Percentiles rank a stretch among this genome's conserved stretches.
These are phyloP conservation scores for Sporothrix sp. DNA, from an alignment of 2,329 filamentous ascomycete genomes.

Conservation along the genomic window DNA sequence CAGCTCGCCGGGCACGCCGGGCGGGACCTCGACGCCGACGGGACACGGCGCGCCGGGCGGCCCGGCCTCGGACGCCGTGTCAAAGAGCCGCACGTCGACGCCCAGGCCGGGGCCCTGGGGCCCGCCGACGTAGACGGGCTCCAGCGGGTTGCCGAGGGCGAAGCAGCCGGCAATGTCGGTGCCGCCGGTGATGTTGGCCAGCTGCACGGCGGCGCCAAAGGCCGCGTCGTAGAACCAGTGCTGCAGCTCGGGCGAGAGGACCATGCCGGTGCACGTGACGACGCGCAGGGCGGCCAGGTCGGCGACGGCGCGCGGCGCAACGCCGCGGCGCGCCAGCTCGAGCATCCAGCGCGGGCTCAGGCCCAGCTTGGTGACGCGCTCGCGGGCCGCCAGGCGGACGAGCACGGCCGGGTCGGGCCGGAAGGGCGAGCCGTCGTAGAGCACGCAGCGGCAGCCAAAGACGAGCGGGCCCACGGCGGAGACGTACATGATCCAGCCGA, in stretches of 20 bases:
- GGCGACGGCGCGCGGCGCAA: constrained; percentile 51
- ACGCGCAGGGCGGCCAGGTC: constrained; percentile 51
- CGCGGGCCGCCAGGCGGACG: constrained; percentile 50
- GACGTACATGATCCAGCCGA: constrained; percentile 86
- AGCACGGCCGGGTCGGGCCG: constrained; percentile 56
- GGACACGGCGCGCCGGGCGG: constrained; percentile 34
- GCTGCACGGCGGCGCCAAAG: constrained; percentile 57
- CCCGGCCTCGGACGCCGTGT: constrained; percentile 39
- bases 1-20: constrained; percentile 63
- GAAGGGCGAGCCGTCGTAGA: constrained; percentile 83
- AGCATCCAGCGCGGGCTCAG: constrained; percentile 68
- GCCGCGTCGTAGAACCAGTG: constrained; percentile 67
- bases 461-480: constrained; percentile 48
- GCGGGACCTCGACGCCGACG: constrained; percentile 34
- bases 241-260: constrained; percentile 64
- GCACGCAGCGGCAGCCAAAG: constrained; percentile 49
- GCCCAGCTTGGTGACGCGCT: constrained; percentile 62
- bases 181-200: constrained; percentile 67
- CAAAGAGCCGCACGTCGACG: constrained; percentile 48
- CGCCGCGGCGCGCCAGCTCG: constrained; percentile 55
- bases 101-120: constrained; percentile 42
- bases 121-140: constrained; percentile 52
- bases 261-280: constrained; percentile 72
- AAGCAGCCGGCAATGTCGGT: constrained; percentile 63
- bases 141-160: constrained; percentile 55